Evolutionary conservation across 2,329 filamentous ascomycete genomes (phyloP), one percentile per base, ranked within the genome.

Genomic region (Ploettnerulaceae sp.): DNA sequence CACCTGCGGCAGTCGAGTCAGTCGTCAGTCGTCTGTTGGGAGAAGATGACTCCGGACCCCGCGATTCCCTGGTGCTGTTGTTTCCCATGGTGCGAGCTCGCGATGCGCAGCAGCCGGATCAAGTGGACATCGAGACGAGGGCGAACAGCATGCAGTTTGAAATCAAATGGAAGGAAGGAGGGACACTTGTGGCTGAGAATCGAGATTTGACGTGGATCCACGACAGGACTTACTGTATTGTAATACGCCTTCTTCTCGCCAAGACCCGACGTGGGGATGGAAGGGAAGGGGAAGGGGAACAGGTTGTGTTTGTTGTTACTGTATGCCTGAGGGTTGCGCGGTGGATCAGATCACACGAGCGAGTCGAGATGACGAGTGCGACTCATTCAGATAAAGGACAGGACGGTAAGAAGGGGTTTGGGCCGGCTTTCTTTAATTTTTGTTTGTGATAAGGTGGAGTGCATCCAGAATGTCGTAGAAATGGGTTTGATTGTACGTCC

Each of bases 41-140:
- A 14, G 51, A 54, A 26, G 56, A 45, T 29, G 58, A 55, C 7
- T 62, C 60, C 9, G 51, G 52, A 41, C 55, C 56, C 55, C 60
- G 56, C 51, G 60, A 49, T 50, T 61, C 57, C 45, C 49, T 57
- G 11, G 58, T 57, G 34, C 45, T 58, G 42, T 54, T 62, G 45
- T 63, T 63, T 36, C 61, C 61, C 61, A 64, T 64, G n/a, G 42
- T 61, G 50, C 46, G 52, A 49, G 51, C 41, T 49, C 51, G 43
- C 48, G 47, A 58, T 60, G 46, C 53, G 55, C 55, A 48, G 33
- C 32, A 48, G 28, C 32, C 46, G 45, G 43, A 56, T 61, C 57
- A 61, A 48, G 46, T 51, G 47, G 39, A 56, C 60, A 59, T 57
- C 46, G 54, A 59, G 28, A 33, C 7, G 22, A 44, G 49, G 41